These are phyloP conservation scores for Pulveroboletus sp. DNA, from an alignment of 768 basidiomycete species.

Conservation along the genomic window DNA sequence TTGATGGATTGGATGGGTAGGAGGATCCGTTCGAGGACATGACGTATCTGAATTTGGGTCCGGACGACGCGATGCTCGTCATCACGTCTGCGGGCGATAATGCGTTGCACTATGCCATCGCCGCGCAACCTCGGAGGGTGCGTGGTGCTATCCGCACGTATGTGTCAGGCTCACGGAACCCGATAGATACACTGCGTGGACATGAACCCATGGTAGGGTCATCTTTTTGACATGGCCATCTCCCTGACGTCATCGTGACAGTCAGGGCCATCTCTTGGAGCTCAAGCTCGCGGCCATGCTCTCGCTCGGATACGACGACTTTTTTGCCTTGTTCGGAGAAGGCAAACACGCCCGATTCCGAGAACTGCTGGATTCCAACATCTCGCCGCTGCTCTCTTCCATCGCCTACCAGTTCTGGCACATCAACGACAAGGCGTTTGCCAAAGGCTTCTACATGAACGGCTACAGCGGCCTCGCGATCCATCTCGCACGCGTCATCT, in stretches of 20 bases:
- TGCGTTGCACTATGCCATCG: conserved; percentile 74
- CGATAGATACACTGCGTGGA: conserved; percentile 65
- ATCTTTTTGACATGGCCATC: not conserved
- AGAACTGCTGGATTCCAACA: conserved; percentile 51
- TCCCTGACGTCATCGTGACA: conserved; percentile 14
- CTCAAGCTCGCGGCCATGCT: conserved; percentile 70
- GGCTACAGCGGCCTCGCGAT: conserved; percentile 72
- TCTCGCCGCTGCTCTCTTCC: conserved; percentile 69
- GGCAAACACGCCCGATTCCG: conserved; percentile 62
- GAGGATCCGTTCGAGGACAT: conserved; percentile 79
- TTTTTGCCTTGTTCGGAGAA: conserved; percentile 65
- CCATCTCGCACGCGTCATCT: conserved; percentile 55
- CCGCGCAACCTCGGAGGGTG: conserved; percentile 54
- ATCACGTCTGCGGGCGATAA: conserved; percentile 83
- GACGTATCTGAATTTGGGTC: conserved; percentile 53
- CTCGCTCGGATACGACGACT: conserved; percentile 54
- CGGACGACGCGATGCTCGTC: conserved; percentile 64
- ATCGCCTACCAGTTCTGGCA: conserved; percentile 79
- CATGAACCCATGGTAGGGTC: conserved; percentile 58
- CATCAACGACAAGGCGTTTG: conserved; percentile 49
- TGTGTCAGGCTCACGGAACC: not conserved
- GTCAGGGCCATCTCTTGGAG: conserved; percentile 77
- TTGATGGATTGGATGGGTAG: conserved; percentile 27
- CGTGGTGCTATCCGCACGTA: conserved; percentile 8
- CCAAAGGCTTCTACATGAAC: conserved; percentile 58